Base-by-base conservation (phyloP, 176 grass and related monocot genomes). In the Lolium multiflorum region DNA sequence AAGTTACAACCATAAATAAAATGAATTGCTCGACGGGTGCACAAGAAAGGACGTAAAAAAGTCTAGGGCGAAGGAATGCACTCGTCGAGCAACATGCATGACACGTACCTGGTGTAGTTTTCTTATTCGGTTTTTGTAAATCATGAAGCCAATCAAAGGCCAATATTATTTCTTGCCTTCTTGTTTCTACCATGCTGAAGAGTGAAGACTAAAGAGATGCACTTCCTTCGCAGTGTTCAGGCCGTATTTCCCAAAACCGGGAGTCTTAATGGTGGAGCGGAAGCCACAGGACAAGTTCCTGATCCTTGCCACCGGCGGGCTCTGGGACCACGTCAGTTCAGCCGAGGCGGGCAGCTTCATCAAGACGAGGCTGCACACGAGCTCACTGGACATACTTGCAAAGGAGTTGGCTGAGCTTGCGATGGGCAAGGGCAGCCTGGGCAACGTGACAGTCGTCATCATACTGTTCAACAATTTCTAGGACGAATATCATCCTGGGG, bases 251-350 rank as follows among this genome's bases (percentile, higher is more conserved):
- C 13, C 14, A 2, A n/a, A 52, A 24, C 46, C 76, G 4, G 44
- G 72, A 15, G 87, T 89, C n/a, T 1, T 41, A 4, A 21, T 1
- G 4, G 66, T 64, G 64, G 5, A 72, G 2, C 28, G 65, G 28
- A 0, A 20, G 31, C n/a, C 67, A 24, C 7, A 0, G 11, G 87
- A 84, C 81, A 76, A 73, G 11, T 89, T 89, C 56, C 66, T 89
- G 54, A 55, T 89, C 56, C 46, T 89, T 11, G 87, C 31, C 7
- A 89, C 65, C 31, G 0, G 0, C 1, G 50, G n/a, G 55, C 43
- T 89, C 65, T 82, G 86, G 80, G 61, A 37, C 4, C 2, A 54
- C 24, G 1, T 88, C 54, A 18, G 48, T 52, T 61, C 86, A 25
- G 9, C 17, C 12, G 3, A 52, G 17, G 72, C 61, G 38, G 82